Percentiles rank a stretch among this genome's conserved stretches.
Evolutionary conservation across 306 rosid genomes (phyloP).

Genomic region (Prunus dulcis): DNA sequence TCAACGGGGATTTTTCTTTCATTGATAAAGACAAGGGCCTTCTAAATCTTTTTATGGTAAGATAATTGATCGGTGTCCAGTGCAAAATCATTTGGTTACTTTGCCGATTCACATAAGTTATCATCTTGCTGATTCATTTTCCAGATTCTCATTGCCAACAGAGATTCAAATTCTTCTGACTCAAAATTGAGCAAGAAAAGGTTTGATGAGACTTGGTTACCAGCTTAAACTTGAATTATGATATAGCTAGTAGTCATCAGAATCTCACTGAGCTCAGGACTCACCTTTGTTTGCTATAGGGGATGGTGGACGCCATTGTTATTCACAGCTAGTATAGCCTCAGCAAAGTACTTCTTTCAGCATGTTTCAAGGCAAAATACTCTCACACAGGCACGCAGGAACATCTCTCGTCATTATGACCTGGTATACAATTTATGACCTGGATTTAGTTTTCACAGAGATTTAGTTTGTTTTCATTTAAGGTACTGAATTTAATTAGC

Average conservation of each 20-base stretch:
- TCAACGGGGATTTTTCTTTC: conserved; percentile 70
- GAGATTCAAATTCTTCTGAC: conserved; percentile 56
- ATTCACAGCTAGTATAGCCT: conserved; percentile 66
- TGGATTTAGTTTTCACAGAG: not conserved
- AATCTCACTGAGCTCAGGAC: not conserved
- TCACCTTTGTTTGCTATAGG: conserved; percentile 31
- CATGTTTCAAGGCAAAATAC: conserved; percentile 78
- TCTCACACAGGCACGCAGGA: conserved; percentile 82
- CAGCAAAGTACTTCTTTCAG: conserved; percentile 68
- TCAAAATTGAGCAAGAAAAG: conserved; percentile 52
- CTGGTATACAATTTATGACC: conserved; percentile 42
- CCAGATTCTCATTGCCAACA: conserved; percentile 80
- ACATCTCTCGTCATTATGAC: conserved; percentile 87
- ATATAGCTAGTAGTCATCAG: not conserved
- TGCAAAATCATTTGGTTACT: conserved; percentile 2
- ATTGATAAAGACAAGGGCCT: conserved; percentile 76
- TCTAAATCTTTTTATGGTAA: conserved; percentile 58
- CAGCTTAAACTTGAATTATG: not conserved
- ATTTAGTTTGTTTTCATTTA: not conserved
- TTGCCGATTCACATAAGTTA: not conserved
- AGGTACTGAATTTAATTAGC: not conserved
- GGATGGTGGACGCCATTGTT: conserved; percentile 97
- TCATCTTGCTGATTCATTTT: conserved; percentile 9
- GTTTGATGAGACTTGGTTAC: conserved; percentile 23
- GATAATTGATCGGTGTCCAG: not conserved